Evolutionary conservation across 495 filamentous ascomycete species (phyloP), one percentile per base, ranked within the genome.

Genomic region (Terfezia claveryi): DNA sequence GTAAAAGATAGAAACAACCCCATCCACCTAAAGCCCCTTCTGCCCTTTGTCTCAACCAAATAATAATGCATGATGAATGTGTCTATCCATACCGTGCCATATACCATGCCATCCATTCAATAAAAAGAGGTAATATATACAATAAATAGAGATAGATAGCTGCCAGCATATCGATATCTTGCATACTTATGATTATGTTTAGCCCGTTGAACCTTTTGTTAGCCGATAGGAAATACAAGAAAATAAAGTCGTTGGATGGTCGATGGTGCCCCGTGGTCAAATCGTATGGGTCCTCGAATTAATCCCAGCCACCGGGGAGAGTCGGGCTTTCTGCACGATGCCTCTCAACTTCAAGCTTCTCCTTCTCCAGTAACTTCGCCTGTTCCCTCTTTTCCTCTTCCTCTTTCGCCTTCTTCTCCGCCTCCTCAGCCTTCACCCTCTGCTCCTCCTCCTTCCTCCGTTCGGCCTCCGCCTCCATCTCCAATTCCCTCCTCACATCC

Each of bases 331-430:
- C 36, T 32, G 27, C 27, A 32, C 27, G 27, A 7, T 32, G 27
- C 50, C 20, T 52, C 49, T 8, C 32, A 8, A 38, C 11, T 49
- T 36, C 36, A 16, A 23, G 52, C 23, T 17, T 54, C 56, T 16
- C n/a, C n/a, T 9, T 38, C n/a, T 9, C 49, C 12, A 37, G 14
- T 14, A 37, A 14, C n/a, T 11, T 36, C 50, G 50, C 36, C 37
- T 23, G 27, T 5, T 32, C 7, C 27, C 27, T 32, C 27, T 32
- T 20, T 52, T 27, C 44, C 56, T 7, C 27, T 8, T 23, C 12
- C 36, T 38, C 23, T 44, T 54, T 46, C 37, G 36, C 14, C 38
- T 17, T 20, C n/a, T 37, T 41, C 62, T 62, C 72, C 58, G 72
- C 55, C 37, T n/a, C 4, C 23, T 20, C 52, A 37, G n/a, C 14